These are phyloP conservation scores for Apiospora pterosperma DNA, from an alignment of 2,329 filamentous ascomycete genomes.

Conservation along the genomic window DNA sequence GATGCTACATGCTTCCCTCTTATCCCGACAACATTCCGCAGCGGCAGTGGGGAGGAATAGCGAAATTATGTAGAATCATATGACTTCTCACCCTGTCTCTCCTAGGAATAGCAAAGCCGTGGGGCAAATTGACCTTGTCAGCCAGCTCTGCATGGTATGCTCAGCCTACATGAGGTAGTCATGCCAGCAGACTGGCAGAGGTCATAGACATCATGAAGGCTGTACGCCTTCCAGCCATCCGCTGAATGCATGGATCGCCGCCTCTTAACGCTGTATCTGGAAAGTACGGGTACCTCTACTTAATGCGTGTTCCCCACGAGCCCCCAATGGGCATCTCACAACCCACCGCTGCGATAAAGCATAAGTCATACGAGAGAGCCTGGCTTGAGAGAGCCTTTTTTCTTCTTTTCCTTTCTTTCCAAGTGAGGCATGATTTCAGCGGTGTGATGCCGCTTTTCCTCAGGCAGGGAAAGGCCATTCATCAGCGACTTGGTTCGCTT, in stretches of 20 bases:
- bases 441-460: slow-evolving; percentile 1
- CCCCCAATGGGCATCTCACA: not conserved
- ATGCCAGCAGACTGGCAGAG: not conserved
- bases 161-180: not conserved
- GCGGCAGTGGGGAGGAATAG: not conserved
- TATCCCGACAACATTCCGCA: not conserved
- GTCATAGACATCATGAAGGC: not conserved
- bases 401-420: too few relatives aligned
- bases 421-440: not conserved
- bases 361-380: not conserved
- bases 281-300: not conserved
- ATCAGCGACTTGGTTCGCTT: not conserved
- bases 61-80: not conserved
- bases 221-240: not conserved
- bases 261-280: not conserved
- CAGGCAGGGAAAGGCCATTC: not conserved
- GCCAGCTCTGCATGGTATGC: not conserved
- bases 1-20: not conserved
- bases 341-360: not conserved
- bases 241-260: not conserved
- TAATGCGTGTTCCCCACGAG: not conserved
- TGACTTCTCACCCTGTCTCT: not conserved
- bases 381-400: not conserved
- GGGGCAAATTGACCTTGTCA: not conserved
- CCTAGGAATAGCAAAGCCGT: not conserved